These are phyloP conservation scores for Diaporthe nobilis DNA, from an alignment of 2,329 filamentous ascomycete species.

Conservation along the genomic window DNA sequence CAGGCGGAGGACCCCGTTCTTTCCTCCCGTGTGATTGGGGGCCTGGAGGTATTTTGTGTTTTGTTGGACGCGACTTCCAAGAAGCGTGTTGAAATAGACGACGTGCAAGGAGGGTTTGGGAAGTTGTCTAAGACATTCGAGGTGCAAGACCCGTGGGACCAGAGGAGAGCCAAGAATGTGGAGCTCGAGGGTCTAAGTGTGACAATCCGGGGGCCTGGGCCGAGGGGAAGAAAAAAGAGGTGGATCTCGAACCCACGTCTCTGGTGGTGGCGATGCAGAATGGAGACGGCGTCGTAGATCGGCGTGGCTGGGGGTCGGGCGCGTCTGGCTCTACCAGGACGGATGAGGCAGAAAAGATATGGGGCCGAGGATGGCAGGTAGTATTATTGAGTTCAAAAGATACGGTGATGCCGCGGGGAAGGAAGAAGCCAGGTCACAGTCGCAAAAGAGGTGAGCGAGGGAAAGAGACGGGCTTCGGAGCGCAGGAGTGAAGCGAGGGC, in stretches of 20 bases:
- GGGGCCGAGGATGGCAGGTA: not conserved
- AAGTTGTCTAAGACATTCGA: conserved; percentile 9
- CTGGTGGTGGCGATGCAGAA: conserved; percentile 31
- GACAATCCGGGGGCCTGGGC: conserved; percentile 21
- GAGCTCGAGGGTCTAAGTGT: conserved; percentile 20
- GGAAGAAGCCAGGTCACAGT: not conserved
- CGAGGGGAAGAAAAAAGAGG: conserved; percentile 16
- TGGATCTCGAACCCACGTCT: conserved; percentile 35
- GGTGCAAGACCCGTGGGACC: conserved; percentile 13
- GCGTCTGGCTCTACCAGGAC: conserved; percentile 30
- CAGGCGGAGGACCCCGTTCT: conserved; percentile 4
- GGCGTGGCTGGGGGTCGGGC: conserved; percentile 13
- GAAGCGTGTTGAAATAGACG: not conserved
- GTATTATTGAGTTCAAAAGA: conserved; percentile 7
- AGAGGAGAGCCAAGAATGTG: conserved; percentile 26
- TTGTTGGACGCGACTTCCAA: not conserved
- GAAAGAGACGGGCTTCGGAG: not conserved
- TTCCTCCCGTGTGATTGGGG: not conserved
- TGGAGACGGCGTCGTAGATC: not conserved
- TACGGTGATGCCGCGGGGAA: not conserved
- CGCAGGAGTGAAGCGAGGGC: not conserved
- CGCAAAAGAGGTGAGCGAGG: not conserved
- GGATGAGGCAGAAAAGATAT: conserved; percentile 6
- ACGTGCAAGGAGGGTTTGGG: conserved; percentile 10
- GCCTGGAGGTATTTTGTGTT: not conserved